Evolutionary conservation across 2,329 filamentous ascomycete genomes (phyloP).

Genomic region (Lecanicillium sp.): DNA sequence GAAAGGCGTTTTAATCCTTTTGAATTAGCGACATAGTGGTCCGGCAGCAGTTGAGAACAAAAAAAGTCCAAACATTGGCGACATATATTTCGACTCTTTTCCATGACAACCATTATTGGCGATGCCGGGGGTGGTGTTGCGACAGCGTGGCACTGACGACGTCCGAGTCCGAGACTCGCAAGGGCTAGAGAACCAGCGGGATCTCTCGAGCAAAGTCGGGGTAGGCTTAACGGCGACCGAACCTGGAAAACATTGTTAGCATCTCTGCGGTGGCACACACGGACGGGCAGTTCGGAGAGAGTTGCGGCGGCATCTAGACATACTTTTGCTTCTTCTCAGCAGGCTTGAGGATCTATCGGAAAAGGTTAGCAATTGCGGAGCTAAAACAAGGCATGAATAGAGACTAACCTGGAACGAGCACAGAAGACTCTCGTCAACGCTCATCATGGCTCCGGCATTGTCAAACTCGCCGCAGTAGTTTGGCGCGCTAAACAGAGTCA

Average conservation of each 20-base stretch:
- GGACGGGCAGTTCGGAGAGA: not conserved
- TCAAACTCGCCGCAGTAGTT: slow-evolving; percentile 99
- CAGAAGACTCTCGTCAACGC: slow-evolving; percentile 93
- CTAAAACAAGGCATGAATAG: slow-evolving; percentile 7
- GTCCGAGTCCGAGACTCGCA: not conserved
- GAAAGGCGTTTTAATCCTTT: slow-evolving; percentile 20
- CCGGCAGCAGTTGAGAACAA: slow-evolving; percentile 1
- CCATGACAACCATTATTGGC: not conserved
- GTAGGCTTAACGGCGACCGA: slow-evolving; percentile 75
- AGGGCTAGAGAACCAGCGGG: not conserved
- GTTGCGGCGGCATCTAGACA: slow-evolving; percentile 43
- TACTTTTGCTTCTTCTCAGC: slow-evolving; percentile 99
- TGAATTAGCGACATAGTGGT: slow-evolving; percentile 10
- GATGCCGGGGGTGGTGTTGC: not conserved
- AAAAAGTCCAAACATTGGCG: slow-evolving; percentile 6
- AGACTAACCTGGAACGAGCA: slow-evolving; percentile 79
- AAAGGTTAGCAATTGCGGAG: slow-evolving; percentile 33
- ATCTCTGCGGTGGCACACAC: too few species aligned
- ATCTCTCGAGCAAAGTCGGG: slow-evolving; percentile 13
- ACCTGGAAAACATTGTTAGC: slow-evolving; percentile 75
- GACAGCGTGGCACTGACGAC: slow-evolving; percentile 6
- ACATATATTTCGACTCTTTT: slow-evolving; percentile 1
- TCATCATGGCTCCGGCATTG: slow-evolving; percentile 99
- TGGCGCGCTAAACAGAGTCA: slow-evolving; percentile 94
- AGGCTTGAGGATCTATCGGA: slow-evolving; percentile 73